Evolutionary conservation across 2,329 filamentous ascomycete species (phyloP).

Genomic region (Colletotrichum simmondsii): DNA sequence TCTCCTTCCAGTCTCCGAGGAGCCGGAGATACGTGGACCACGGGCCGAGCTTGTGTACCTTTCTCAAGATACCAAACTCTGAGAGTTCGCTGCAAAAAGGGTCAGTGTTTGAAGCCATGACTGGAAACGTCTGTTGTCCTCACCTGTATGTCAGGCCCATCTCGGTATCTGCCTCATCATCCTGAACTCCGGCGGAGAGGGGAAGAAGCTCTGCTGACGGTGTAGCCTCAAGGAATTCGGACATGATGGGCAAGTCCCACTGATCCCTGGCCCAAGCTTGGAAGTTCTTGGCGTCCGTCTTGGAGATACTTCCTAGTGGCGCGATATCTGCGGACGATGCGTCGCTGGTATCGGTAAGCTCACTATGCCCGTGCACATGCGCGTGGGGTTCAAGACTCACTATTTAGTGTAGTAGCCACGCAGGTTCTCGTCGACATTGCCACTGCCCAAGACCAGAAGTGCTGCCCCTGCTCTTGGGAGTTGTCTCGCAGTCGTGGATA

Average conservation of each 20-base stretch:
- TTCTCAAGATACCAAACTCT: constrained; percentile 51
- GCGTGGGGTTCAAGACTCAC: background rate
- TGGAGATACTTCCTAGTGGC: constrained; percentile 64
- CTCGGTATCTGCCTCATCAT: constrained; percentile 50
- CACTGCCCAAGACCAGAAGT: constrained; percentile 70
- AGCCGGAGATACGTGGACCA: constrained; percentile 52
- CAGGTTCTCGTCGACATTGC: constrained; percentile 68
- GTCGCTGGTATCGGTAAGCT: constrained; percentile 48
- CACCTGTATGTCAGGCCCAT: constrained; percentile 54
- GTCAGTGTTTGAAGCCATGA: background rate
- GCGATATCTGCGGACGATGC: constrained; percentile 65
- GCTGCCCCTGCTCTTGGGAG: constrained; percentile 62
- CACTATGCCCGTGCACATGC: background rate
- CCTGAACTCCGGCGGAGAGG: constrained; percentile 51
- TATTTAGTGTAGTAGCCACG: constrained; percentile 71
- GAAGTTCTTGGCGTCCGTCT: constrained; percentile 74
- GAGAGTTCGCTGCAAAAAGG: constrained; percentile 45
- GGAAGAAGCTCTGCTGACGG: constrained; percentile 65
- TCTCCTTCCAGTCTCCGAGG: constrained; percentile 49
- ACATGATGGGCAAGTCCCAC: constrained; percentile 71
- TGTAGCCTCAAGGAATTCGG: constrained; percentile 69
- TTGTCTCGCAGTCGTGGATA: constrained; percentile 68
- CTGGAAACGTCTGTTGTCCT: too few species aligned
- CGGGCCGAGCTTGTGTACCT: constrained; percentile 53
- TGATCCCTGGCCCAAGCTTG: constrained; percentile 65